Evolutionary conservation across 1,139 yeast species (phyloP).

Genomic region (Arxiozyma slooffiae): DNA sequence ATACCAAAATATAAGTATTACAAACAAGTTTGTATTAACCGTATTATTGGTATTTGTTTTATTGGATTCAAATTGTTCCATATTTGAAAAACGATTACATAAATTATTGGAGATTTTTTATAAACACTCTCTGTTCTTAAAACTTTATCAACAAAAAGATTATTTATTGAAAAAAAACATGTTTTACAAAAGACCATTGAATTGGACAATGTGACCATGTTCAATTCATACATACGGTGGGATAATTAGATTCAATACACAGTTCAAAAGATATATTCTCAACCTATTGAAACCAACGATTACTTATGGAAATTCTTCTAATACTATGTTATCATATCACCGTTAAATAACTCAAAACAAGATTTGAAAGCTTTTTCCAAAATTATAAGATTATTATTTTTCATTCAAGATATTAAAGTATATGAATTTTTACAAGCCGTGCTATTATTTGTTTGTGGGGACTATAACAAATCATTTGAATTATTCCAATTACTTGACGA

Average conservation of each 20-base stretch:
- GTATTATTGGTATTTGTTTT: conserved; percentile 22
- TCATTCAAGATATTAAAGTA: conserved; percentile 13
- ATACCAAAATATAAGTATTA: conserved; percentile 19
- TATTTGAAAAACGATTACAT: conserved; percentile 17
- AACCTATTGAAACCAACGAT: conserved; percentile 14
- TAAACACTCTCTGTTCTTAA: conserved; percentile 21
- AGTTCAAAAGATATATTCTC: conserved; percentile 13
- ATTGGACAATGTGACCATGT: conserved; percentile 19
- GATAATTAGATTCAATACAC: conserved; percentile 16
- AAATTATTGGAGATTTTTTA: conserved; percentile 20
- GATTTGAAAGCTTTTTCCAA: conserved; percentile 12
- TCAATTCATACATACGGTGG: conserved; percentile 21
- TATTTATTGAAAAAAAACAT: conserved; percentile 13
- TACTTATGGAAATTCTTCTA: conserved; percentile 18
- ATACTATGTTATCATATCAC: conserved; percentile 12
- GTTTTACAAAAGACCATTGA: conserved; percentile 17
- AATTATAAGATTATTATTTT: conserved; percentile 17
- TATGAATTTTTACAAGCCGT: conserved; percentile 26
- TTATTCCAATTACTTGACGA: conserved; percentile 21
- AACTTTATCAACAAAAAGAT: conserved; percentile 21
- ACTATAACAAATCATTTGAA: conserved; percentile 20
- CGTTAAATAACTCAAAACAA: conserved; percentile 3
- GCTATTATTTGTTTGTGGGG: conserved; percentile 19
- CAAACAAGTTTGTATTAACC: conserved; percentile 20
- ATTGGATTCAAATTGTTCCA: conserved; percentile 22